Conservation (phyloP, 139 green algal species). For the Chlamydomonas sphaeroides region DNA sequence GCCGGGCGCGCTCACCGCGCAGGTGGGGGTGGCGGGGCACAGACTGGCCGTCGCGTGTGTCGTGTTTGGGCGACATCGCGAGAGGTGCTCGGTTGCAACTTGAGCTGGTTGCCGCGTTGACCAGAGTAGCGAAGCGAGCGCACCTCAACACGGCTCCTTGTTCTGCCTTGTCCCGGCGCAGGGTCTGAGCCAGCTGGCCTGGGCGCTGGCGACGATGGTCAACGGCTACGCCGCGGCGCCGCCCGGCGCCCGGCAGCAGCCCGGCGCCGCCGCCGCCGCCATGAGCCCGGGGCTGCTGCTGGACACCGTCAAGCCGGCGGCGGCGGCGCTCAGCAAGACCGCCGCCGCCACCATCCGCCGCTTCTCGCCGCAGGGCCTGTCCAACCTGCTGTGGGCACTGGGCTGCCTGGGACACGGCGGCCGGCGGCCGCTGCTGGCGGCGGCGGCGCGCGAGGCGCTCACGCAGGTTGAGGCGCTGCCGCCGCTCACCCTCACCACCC, state of each 20-base stretch:
- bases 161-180: no score
- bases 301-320: neutral
- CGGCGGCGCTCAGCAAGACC: neutral
- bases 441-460: conserved; percentile 45
- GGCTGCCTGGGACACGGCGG: conserved; percentile 8
- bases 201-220: conserved; percentile 12
- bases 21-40: no score
- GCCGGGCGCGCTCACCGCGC: no score
- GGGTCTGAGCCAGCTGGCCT: conserved; percentile 24
- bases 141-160: no score
- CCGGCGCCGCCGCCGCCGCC: neutral
- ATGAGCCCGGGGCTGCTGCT: neutral
- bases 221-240: no score
- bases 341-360: neutral
- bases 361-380: conserved; percentile 27
- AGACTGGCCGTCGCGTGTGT: no score
- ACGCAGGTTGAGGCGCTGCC: conserved; percentile 34
- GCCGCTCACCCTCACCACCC: conserved; percentile 40
- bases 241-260: no score
- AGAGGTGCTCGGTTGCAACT: no score
- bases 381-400: conserved; percentile 39
- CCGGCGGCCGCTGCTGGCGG: conserved; percentile 12
- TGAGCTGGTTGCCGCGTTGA: no score
- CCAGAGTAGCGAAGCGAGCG: no score
- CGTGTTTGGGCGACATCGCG: no score